Evolutionary conservation across 805 yeast species (phyloP).

Genomic region (Candida quercuum): DNA sequence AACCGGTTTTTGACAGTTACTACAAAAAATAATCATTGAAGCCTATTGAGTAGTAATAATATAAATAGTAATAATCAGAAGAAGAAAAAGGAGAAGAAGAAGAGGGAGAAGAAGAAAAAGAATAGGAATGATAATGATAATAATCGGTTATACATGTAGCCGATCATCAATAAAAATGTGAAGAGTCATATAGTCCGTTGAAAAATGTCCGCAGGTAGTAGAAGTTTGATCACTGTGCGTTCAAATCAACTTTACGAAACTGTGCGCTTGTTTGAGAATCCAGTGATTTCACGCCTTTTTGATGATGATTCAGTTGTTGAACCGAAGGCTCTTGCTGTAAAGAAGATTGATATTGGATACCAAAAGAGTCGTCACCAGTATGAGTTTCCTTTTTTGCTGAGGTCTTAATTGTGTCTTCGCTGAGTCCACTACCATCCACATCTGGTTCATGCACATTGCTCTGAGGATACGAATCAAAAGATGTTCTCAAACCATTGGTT

Average conservation of each 20-base stretch:
- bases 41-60: too few relatives aligned
- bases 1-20: too few relatives aligned
- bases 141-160: too few relatives aligned
- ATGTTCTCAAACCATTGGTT: slow-evolving; percentile 2
- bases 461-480: slow-evolving; percentile 8
- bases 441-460: slow-evolving; percentile 7
- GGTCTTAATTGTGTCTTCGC: slow-evolving; percentile 18
- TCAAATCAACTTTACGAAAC: slow-evolving; percentile 2
- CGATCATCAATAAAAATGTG: not conserved
- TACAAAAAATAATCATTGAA: too few relatives aligned
- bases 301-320: not conserved
- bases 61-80: too few relatives aligned
- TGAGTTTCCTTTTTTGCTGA: slow-evolving; percentile 21
- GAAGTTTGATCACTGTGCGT: not conserved
- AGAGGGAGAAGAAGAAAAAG: too few relatives aligned
- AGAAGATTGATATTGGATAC: not conserved
- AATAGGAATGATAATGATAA: too few relatives aligned
- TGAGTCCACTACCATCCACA: slow-evolving; percentile 14
- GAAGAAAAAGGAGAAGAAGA: not conserved
- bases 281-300: not conserved
- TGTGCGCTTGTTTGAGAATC: slow-evolving; percentile 1
- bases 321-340: not conserved
- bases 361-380: slow-evolving; percentile 10
- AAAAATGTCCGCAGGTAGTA: too few relatives aligned
- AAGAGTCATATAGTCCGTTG: too few relatives aligned